Percentiles rank a stretch among this genome's conserved stretches.
These are phyloP conservation scores for Cucurbitaria berberidis DNA, from an alignment of 2,329 filamentous ascomycete species.

Conservation along the genomic window DNA sequence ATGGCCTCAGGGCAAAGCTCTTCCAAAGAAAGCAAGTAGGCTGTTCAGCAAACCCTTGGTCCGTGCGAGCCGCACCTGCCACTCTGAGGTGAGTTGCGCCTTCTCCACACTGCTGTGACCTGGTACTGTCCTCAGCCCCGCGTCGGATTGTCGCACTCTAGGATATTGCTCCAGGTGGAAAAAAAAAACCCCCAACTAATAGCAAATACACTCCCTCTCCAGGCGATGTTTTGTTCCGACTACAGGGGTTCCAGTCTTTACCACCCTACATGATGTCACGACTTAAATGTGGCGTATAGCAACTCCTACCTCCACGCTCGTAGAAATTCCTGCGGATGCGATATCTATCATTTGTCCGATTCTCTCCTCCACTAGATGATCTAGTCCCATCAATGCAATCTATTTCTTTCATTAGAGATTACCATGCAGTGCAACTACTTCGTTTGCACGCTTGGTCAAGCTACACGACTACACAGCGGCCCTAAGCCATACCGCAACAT, in stretches of 20 bases:
- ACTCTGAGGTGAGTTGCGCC: background rate
- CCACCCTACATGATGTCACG: constrained; percentile 36
- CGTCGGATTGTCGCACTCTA: background rate
- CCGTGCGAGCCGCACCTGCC: constrained; percentile 5
- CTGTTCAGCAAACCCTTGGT: too few species aligned
- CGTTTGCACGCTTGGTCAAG: constrained; percentile 66
- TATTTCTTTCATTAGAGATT: background rate
- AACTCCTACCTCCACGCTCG: background rate
- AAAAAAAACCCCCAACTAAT: too few species aligned
- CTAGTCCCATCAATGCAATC: background rate
- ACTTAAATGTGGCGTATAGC: constrained; percentile 16
- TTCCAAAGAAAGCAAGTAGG: too few species aligned
- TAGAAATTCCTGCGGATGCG: background rate
- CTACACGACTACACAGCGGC: constrained; percentile 47
- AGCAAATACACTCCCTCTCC: background rate
- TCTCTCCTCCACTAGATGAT: constrained; percentile 1
- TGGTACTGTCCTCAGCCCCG: background rate
- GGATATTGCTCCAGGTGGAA: background rate
- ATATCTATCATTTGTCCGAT: too few species aligned
- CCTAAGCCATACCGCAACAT: constrained; percentile 54
- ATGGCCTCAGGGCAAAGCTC: too few species aligned
- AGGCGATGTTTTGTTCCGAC: background rate
- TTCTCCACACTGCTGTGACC: background rate
- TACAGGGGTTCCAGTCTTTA: constrained; percentile 6
- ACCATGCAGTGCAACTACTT: constrained; percentile 60